These are phyloP conservation scores for Amanita exitialis DNA, from an alignment of 768 basidiomycete genomes.

Conservation along the genomic window DNA sequence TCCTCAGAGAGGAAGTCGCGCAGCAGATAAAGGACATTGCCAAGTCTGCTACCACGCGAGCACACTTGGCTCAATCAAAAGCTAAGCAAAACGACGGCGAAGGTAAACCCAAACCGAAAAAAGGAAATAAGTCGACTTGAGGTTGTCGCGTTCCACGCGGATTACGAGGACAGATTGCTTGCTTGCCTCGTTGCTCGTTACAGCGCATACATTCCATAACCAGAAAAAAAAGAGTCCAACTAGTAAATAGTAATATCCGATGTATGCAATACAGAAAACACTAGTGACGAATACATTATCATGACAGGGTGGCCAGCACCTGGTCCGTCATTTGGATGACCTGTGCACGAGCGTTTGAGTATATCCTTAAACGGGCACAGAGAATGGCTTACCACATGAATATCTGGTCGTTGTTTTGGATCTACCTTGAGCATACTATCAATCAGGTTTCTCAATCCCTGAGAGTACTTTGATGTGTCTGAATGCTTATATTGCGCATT, in stretches of 20 bases:
- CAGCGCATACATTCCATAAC: not conserved
- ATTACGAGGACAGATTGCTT: not conserved
- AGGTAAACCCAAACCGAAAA: slow-evolving; percentile 1
- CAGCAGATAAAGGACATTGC: slow-evolving; percentile 22
- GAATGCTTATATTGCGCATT: slow-evolving; percentile 93
- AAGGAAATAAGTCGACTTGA: slow-evolving; percentile 5
- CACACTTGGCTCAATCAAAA: slow-evolving; percentile 25
- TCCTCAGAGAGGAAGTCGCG: slow-evolving; percentile 1
- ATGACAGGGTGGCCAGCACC: slow-evolving; percentile 46
- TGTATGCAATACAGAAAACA: not conserved
- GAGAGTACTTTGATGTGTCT: slow-evolving; percentile 64
- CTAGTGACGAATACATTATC: not conserved
- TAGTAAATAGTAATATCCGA: not conserved
- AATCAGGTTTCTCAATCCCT: slow-evolving; percentile 74
- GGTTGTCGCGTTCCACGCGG: not conserved
- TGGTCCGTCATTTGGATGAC: slow-evolving; percentile 58
- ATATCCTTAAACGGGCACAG: not conserved
- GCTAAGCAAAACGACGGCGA: slow-evolving; percentile 6
- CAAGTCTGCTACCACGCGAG: slow-evolving; percentile 25
- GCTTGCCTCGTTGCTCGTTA: not conserved
- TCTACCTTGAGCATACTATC: slow-evolving; percentile 79
- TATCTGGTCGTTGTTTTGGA: slow-evolving; percentile 75
- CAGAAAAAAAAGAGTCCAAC: not conserved
- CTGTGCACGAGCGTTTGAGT: slow-evolving; percentile 21
- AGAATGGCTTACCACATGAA: slow-evolving; percentile 55